phyloP scores from a whole-genome alignment of 495 filamentous ascomycete genomes.

The Aspergillus nanangensis region DNA sequence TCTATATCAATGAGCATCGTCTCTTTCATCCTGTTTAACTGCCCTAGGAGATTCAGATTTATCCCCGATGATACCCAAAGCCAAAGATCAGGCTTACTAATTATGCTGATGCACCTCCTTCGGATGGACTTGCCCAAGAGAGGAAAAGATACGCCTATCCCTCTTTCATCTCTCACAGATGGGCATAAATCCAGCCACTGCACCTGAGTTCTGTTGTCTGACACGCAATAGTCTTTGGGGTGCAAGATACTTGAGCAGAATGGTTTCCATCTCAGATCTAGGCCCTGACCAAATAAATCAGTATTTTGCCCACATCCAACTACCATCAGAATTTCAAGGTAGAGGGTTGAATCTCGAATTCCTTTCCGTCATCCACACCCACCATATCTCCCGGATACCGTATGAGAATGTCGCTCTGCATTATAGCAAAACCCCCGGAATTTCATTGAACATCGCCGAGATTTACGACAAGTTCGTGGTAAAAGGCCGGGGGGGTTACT shows the following conservation, averaged over 20 bases:
- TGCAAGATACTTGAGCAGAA: no score
- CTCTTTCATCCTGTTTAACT: no score
- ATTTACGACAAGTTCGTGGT: not conserved
- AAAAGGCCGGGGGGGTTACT: not conserved
- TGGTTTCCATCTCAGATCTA: no score
- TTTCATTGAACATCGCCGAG: not conserved
- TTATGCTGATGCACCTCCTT: no score
- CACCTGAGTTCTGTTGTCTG: not conserved
- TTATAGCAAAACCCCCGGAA: not conserved
- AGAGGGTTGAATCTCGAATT: not conserved
- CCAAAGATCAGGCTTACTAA: no score
- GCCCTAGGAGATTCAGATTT: no score
- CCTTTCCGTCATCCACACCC: not conserved
- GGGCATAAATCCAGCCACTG: not conserved
- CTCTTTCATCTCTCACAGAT: no score
- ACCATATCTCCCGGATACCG: not conserved
- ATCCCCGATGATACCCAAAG: no score
- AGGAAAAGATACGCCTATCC: no score
- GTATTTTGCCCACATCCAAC: not conserved
- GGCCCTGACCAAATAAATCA: not conserved
- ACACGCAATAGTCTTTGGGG: not conserved
- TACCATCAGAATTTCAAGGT: not conserved
- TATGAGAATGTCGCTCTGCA: not conserved
- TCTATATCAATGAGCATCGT: no score
- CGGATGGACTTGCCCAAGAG: not conserved